Conservation (phyloP, 179 eudicot species). For the Carnegiea gigantea region DNA sequence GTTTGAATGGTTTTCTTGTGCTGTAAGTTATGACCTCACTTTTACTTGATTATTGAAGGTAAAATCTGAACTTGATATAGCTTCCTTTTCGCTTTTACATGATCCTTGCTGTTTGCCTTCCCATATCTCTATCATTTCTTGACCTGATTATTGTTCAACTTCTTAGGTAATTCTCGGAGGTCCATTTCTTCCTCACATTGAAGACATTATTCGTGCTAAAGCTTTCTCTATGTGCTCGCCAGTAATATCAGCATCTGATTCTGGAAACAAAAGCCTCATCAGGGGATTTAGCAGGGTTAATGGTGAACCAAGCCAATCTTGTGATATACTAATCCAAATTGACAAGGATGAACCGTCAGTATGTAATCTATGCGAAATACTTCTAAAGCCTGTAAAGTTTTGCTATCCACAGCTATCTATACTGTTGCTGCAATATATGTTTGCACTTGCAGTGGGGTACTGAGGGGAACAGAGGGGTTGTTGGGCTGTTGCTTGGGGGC, state of each 20-base stretch:
- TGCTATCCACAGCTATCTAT: background rate
- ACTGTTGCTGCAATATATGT: background rate
- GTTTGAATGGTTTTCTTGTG: background rate
- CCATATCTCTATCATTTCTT: conserved; percentile 5
- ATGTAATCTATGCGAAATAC: conserved; percentile 19
- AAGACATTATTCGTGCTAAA: conserved; percentile 72
- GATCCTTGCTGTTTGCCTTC: conserved; percentile 7
- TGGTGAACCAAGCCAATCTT: conserved; percentile 62
- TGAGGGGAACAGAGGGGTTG: background rate
- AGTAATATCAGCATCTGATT: conserved; percentile 67
- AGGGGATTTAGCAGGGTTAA: conserved; percentile 40
- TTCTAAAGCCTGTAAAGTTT: background rate
- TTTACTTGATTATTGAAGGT: background rate
- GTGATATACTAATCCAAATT: conserved; percentile 65
- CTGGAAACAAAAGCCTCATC: conserved; percentile 58
- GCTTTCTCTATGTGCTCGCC: conserved; percentile 73
- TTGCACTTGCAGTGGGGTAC: no score
- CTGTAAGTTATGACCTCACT: background rate
- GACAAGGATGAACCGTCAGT: conserved; percentile 65
- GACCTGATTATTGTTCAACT: conserved; percentile 23
- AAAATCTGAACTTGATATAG: background rate
- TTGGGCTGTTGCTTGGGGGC: background rate
- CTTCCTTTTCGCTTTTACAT: background rate
- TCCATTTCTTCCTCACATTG: conserved; percentile 83
- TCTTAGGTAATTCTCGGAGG: conserved; percentile 88